Conservation (phyloP, 2,329 filamentous ascomycete genomes). For the Claviceps sp. region DNA sequence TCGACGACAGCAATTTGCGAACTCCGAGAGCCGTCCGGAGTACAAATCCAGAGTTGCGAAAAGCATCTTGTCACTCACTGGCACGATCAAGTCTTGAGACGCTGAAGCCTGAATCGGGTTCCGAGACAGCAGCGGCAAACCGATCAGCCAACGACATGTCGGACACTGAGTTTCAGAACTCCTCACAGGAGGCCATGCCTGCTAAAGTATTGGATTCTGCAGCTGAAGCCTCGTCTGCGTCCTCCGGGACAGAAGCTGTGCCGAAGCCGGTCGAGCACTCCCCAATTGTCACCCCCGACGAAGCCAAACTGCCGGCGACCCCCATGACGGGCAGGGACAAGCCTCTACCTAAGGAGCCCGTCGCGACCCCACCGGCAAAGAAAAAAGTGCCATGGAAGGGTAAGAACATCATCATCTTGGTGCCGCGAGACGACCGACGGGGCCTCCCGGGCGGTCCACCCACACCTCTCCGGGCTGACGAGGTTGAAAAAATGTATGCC, state of each 20-base stretch:
- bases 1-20: conserved; percentile 32
- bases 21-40: conserved; percentile 31
- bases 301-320: conserved; percentile 19
- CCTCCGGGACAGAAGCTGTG: neutral
- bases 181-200: conserved; percentile 1
- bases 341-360: conserved; percentile 24
- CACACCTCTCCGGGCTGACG: conserved; percentile 38
- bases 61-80: conserved; percentile 26
- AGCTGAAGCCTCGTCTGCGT: neutral
- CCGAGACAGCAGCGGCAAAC: neutral
- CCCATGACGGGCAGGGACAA: conserved; percentile 23
- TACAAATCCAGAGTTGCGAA: conserved; percentile 10
- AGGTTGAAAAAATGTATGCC: conserved; percentile 48
- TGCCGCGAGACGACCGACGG: conserved; percentile 55
- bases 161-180: conserved; percentile 11
- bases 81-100: conserved; percentile 44
- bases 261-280: neutral
- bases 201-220: conserved; percentile 9
- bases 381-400: conserved; percentile 66
- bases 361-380: conserved; percentile 43
- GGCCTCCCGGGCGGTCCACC: conserved; percentile 42
- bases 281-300: conserved; percentile 12
- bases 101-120: conserved; percentile 25
- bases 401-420: conserved; percentile 57
- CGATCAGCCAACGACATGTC: conserved; percentile 19